phyloP scores from a whole-genome alignment of 225 moss, liverwort and hornwort genomes.

The Physcomitrellopsis africana region DNA sequence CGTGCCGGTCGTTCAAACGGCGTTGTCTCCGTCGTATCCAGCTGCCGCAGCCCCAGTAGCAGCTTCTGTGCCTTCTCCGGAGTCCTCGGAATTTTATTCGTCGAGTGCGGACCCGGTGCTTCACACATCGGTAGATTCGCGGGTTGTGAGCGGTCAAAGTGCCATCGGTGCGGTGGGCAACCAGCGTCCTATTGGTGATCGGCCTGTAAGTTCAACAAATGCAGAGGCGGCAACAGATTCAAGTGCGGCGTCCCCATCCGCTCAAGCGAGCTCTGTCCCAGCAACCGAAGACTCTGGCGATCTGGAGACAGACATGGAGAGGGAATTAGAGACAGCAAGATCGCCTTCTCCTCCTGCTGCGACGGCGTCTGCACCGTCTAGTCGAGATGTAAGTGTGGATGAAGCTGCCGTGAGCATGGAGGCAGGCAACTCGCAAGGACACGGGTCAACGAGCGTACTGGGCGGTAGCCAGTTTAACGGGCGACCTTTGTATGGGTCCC shows the following conservation, averaged over 20 bases:
- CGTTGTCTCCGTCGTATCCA: slow-evolving; percentile 5
- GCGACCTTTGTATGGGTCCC: slow-evolving; percentile 58
- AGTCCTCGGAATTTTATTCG: slow-evolving; percentile 26
- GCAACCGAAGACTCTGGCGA: not conserved
- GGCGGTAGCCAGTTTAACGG: slow-evolving; percentile 61
- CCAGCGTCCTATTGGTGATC: slow-evolving; percentile 22
- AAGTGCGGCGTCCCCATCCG: slow-evolving; percentile 21
- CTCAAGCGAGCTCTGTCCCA: slow-evolving; percentile 31
- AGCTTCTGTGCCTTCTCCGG: slow-evolving; percentile 9
- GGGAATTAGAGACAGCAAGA: not conserved
- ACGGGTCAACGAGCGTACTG: slow-evolving; percentile 42
- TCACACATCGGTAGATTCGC: slow-evolving; percentile 43
- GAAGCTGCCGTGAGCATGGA: slow-evolving; percentile 41
- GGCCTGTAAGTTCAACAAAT: slow-evolving; percentile 39
- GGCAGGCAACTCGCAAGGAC: slow-evolving; percentile 32
- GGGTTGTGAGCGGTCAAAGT: slow-evolving; percentile 25
- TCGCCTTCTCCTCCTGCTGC: not conserved
- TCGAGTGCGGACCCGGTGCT: slow-evolving; percentile 60
- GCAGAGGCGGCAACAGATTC: slow-evolving; percentile 34
- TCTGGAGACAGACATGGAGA: slow-evolving; percentile 13
- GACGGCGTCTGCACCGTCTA: slow-evolving; percentile 26
- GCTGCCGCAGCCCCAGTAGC: not conserved
- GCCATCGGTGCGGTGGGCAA: slow-evolving; percentile 59
- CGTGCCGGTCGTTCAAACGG: slow-evolving; percentile 19
- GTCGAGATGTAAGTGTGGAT: slow-evolving; percentile 38